phyloP scores from a whole-genome alignment of 2,329 filamentous ascomycete species.

The Aspergillus tanneri region DNA sequence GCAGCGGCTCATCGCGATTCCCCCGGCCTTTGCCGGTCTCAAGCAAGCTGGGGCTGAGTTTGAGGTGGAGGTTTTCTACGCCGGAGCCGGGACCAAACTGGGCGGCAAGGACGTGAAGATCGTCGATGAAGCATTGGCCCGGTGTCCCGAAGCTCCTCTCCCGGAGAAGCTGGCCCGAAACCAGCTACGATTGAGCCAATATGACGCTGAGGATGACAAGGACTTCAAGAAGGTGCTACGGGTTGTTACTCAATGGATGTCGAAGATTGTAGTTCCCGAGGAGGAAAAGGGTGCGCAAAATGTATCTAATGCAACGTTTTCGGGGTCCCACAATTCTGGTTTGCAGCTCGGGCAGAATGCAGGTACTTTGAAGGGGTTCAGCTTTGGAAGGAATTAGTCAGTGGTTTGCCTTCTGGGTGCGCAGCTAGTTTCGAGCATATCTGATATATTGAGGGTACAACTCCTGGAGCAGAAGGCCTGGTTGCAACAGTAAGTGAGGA shows the following conservation, averaged over 20 bases:
- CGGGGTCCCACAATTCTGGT: constrained; percentile 3
- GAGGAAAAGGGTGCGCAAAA: constrained; percentile 1
- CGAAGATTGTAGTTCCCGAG: constrained; percentile 6
- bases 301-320: constrained; percentile 6
- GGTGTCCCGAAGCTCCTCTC: constrained; percentile 1
- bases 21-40: constrained; percentile 1
- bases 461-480: too few species aligned
- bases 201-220: constrained; percentile 4
- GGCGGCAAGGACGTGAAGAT: constrained; percentile 4
- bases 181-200: constrained; percentile 3
- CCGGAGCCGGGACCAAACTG: background rate
- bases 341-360: constrained; percentile 7
- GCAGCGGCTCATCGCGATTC: background rate
- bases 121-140: constrained; percentile 4
- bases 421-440: too few species aligned
- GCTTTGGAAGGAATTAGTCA: background rate
- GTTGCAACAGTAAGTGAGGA: too few species aligned
- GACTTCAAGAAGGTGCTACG: constrained; percentile 4
- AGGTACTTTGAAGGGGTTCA: constrained; percentile 3
- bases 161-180: constrained; percentile 3
- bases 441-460: too few species aligned
- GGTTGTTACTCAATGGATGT: constrained; percentile 3
- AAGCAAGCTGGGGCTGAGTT: constrained; percentile 4
- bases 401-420: too few species aligned
- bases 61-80: constrained; percentile 2